These are phyloP conservation scores for Licmophora abbreviata DNA, from an alignment of 108 stramenopile genomes.

Conservation along the genomic window DNA sequence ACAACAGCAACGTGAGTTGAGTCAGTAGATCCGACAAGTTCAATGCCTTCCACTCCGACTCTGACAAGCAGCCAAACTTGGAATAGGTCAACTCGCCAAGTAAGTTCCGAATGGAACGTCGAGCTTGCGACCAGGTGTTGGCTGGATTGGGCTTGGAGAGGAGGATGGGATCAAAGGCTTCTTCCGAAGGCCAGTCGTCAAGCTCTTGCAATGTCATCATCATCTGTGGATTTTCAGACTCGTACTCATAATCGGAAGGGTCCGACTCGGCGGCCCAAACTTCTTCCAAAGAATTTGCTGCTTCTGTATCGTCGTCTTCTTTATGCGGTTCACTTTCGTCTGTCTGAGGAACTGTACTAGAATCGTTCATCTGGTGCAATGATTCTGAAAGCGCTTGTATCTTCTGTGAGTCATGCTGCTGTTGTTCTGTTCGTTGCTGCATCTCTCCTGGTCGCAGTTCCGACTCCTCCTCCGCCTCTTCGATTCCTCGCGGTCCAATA, in stretches of 20 bases:
- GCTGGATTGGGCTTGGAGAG: conserved; percentile 2
- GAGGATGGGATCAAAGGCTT: conserved; percentile 8
- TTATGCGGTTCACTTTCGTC: not conserved
- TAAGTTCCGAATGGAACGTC: conserved; percentile 1
- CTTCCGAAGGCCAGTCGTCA: not conserved
- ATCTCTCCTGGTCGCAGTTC: not conserved
- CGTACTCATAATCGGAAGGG: conserved; percentile 39
- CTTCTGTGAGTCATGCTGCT: not conserved
- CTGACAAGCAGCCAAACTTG: conserved; percentile 4
- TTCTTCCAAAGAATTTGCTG: conserved; percentile 20
- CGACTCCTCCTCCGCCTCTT: not conserved
- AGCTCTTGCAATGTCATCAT: not conserved
- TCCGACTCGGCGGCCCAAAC: conserved; percentile 40
- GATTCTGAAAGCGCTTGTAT: too few relatives aligned
- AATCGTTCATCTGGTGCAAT: not conserved
- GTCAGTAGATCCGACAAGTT: conserved; percentile 7
- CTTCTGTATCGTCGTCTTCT: conserved; percentile 6
- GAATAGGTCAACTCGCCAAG: conserved; percentile 18
- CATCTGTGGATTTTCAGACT: conserved; percentile 9
- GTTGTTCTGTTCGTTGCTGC: conserved; percentile 2
- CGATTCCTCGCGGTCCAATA: conserved; percentile 2
- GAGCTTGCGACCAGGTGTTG: conserved; percentile 3
- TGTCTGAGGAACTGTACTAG: not conserved
- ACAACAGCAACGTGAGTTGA: conserved; percentile 8
- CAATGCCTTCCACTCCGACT: conserved; percentile 1